Evolutionary conservation across 225 moss, liverwort and hornwort species (phyloP).

Genomic region (Sphagnum contortum): DNA sequence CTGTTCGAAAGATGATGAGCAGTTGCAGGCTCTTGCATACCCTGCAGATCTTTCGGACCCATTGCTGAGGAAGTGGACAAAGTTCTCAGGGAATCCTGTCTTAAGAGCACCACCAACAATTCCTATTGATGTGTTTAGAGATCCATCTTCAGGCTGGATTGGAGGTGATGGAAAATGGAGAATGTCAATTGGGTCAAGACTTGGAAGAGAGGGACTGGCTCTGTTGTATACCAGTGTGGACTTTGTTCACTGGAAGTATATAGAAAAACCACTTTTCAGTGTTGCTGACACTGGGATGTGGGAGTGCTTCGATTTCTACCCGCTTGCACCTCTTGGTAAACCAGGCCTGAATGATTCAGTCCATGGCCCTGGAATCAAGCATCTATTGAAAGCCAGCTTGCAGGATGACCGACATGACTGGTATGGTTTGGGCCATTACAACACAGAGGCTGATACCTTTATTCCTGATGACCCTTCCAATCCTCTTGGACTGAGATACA

Average conservation of each 20-base stretch:
- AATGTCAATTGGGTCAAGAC: conserved; percentile 40
- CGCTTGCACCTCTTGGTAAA: conserved; percentile 19
- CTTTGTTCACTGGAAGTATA: conserved; percentile 36
- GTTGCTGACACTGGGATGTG: conserved; percentile 62
- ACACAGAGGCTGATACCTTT: conserved; percentile 26
- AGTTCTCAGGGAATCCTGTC: conserved; percentile 47
- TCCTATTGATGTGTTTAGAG: conserved; percentile 45
- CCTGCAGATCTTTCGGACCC: conserved; percentile 28
- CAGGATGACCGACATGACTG: conserved; percentile 46
- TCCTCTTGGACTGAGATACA: conserved; percentile 52
- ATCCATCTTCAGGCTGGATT: conserved; percentile 67
- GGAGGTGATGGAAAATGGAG: conserved; percentile 54
- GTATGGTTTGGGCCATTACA: conserved; percentile 51
- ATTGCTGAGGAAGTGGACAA: conserved; percentile 31
- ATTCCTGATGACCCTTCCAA: conserved; percentile 16
- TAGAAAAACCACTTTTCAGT: conserved; percentile 22
- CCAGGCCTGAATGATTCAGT: conserved; percentile 14
- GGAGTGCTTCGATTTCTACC: conserved; percentile 78
- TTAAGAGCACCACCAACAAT: conserved; percentile 20
- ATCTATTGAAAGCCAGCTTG: conserved; percentile 58
- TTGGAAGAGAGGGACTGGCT: conserved; percentile 32
- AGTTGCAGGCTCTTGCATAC: conserved; percentile 24
- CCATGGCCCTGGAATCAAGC: conserved; percentile 20
- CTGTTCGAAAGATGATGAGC: not conserved
- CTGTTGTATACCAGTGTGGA: conserved; percentile 56